Evolutionary conservation across 176 grass and related monocot species (phyloP).

Genomic region (Cenchrus fungigraminus): DNA sequence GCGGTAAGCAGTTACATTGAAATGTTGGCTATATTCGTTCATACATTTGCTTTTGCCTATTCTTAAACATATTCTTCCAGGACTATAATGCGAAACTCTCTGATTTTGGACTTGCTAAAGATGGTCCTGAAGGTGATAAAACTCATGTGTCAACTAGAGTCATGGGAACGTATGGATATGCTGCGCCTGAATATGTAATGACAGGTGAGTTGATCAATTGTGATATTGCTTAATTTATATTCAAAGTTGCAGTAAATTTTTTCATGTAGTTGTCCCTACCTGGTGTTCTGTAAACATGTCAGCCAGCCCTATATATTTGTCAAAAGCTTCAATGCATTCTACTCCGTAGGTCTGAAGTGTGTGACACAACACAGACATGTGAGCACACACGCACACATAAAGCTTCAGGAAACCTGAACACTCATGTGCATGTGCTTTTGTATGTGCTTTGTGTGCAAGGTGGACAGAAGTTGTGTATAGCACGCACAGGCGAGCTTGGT

Average conservation of each 20-base stretch:
- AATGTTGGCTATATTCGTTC: slow-evolving; percentile 19
- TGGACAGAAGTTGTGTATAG: not conserved
- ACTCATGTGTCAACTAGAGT: slow-evolving; percentile 98
- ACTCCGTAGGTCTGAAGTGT: not conserved
- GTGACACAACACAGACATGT: not conserved
- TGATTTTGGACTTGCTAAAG: slow-evolving; percentile 99
- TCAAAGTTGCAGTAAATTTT: slow-evolving; percentile 6
- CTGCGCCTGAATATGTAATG: slow-evolving; percentile 99
- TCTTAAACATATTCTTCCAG: slow-evolving; percentile 58
- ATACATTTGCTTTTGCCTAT: slow-evolving; percentile 24
- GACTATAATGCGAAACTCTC: slow-evolving; percentile 98
- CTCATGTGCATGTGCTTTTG: not conserved
- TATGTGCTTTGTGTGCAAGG: not conserved
- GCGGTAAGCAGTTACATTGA: slow-evolving; percentile 55
- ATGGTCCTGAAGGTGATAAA: slow-evolving; percentile 98
- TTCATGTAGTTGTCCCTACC: slow-evolving; percentile 12
- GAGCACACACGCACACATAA: not conserved
- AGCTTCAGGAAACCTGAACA: not conserved
- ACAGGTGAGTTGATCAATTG: slow-evolving; percentile 65
- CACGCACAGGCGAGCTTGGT: not conserved
- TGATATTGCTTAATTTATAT: slow-evolving; percentile 32
- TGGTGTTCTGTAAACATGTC: not conserved
- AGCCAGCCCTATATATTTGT: not conserved
- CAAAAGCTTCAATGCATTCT: slow-evolving; percentile 9
- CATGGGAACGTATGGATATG: slow-evolving; percentile 98